These are phyloP conservation scores for Peniophora sp. DNA, from an alignment of 1,284 basidiomycete species.

Conservation along the genomic window DNA sequence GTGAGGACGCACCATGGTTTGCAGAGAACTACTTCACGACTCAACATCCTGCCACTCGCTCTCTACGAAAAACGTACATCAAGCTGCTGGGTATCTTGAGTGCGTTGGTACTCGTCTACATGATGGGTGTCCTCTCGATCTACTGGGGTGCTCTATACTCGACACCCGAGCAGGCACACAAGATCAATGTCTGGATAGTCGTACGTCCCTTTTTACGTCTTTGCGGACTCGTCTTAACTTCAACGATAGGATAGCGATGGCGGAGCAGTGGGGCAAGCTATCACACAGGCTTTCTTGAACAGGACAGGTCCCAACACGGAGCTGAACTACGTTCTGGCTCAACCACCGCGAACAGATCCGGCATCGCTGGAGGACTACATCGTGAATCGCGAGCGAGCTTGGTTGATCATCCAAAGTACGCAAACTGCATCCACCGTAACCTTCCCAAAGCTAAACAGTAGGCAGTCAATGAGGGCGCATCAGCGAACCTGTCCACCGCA, in stretches of 20 bases:
- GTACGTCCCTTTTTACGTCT: slow-evolving; percentile 16
- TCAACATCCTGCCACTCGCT: slow-evolving; percentile 20
- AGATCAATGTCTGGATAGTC: slow-evolving; percentile 29
- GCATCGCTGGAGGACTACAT: slow-evolving; percentile 11
- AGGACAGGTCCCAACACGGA: slow-evolving; percentile 9
- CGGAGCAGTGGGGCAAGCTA: slow-evolving; percentile 13
- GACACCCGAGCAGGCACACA: slow-evolving; percentile 20
- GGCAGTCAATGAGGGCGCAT: slow-evolving; percentile 15
- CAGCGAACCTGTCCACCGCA: slow-evolving; percentile 12
- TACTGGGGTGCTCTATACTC: slow-evolving; percentile 31
- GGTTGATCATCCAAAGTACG: slow-evolving; percentile 16
- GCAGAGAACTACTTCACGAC: slow-evolving; percentile 24
- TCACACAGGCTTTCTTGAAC: slow-evolving; percentile 13
- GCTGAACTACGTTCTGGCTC: slow-evolving; percentile 12
- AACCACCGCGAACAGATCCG: slow-evolving; percentile 11
- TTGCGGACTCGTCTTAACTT: neutral
- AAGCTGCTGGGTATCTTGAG: slow-evolving; percentile 18
- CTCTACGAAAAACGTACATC: slow-evolving; percentile 23
- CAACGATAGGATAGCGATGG: slow-evolving; percentile 18
- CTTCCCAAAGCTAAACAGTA: neutral
- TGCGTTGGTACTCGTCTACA: slow-evolving; percentile 19
- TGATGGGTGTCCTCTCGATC: slow-evolving; percentile 25
- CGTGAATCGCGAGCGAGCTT: slow-evolving; percentile 12
- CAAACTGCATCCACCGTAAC: neutral
- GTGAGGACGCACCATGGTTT: slow-evolving; percentile 20